Evolutionary conservation across 2,329 filamentous ascomycete species (phyloP).

Genomic region (Herpotrichia juniperi): DNA sequence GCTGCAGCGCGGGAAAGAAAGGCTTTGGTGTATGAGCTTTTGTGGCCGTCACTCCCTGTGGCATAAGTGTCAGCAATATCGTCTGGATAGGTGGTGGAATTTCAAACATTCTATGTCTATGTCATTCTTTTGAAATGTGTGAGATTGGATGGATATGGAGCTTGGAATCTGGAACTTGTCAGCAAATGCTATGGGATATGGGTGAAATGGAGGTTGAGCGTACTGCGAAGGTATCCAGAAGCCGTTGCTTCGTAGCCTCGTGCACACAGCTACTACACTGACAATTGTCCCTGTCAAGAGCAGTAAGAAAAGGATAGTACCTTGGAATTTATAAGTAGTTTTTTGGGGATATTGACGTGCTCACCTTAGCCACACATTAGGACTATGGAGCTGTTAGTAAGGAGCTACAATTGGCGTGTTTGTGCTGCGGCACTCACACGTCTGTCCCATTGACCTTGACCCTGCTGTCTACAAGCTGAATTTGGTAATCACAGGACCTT

Average conservation of each 20-base stretch:
- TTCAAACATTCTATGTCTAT: constrained; percentile 33
- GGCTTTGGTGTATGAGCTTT: constrained; percentile 69
- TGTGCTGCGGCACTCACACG: background rate
- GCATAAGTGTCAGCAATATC: constrained; percentile 5
- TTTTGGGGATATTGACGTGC: background rate
- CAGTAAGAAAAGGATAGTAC: too few relatives aligned
- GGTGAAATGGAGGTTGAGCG: constrained; percentile 13
- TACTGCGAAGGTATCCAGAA: constrained; percentile 71
- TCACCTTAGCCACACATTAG: constrained; percentile 45
- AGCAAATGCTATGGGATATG: constrained; percentile 3
- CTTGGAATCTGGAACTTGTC: constrained; percentile 28
- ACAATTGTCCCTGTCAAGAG: constrained; percentile 69
- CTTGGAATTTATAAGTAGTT: too few relatives aligned
- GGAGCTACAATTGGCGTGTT: background rate
- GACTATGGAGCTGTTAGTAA: constrained; percentile 31
- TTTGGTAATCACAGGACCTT: too few relatives aligned
- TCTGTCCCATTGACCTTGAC: background rate
- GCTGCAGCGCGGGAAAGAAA: constrained; percentile 58
- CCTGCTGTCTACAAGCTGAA: too few relatives aligned
- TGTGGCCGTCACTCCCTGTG: constrained; percentile 65
- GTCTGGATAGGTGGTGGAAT: constrained; percentile 10
- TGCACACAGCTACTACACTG: constrained; percentile 71
- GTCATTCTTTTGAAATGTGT: constrained; percentile 9
- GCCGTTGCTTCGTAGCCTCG: constrained; percentile 71
- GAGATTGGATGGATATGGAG: constrained; percentile 30